Percentiles rank a stretch among this genome's conserved stretches.
These are phyloP conservation scores for Pontederia crassipes DNA, from an alignment of 176 grass and related monocot genomes.

Conservation along the genomic window DNA sequence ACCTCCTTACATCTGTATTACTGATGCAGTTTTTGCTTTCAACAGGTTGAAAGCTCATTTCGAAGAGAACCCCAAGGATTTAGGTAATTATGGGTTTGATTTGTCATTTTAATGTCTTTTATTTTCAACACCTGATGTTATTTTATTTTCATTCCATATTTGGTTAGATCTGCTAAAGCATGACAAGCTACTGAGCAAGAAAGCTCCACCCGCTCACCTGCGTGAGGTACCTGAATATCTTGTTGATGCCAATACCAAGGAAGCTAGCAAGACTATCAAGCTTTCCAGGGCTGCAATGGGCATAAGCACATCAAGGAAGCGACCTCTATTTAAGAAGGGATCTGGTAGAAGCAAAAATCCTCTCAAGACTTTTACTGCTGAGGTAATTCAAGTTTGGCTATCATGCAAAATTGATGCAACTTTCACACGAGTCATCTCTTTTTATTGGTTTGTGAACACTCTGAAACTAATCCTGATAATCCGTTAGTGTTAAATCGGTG, in stretches of 20 bases:
- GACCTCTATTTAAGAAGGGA: conserved; percentile 54
- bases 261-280: conserved; percentile 72
- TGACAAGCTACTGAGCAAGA: conserved; percentile 82
- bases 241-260: conserved; percentile 71
- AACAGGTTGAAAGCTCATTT: conserved; percentile 93
- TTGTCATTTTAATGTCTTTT: not conserved
- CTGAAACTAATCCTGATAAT: too few species aligned
- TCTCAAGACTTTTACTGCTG: conserved; percentile 78
- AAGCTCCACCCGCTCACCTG: conserved; percentile 58
- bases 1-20: not conserved
- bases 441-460: too few species aligned
- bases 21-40: conserved; percentile 2
- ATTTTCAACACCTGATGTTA: not conserved
- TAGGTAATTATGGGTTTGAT: conserved; percentile 32
- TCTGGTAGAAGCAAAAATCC: conserved; percentile 75
- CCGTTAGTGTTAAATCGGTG: too few species aligned
- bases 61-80: conserved; percentile 83
- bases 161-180: conserved; percentile 82
- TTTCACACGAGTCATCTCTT: too few species aligned
- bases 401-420: not conserved
- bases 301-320: conserved; percentile 34
- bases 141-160: not conserved
- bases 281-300: conserved; percentile 79
- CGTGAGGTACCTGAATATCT: conserved; percentile 81
- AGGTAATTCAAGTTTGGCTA: conserved; percentile 32